phyloP scores from a whole-genome alignment of 768 basidiomycete genomes.

The Russula lepida region DNA sequence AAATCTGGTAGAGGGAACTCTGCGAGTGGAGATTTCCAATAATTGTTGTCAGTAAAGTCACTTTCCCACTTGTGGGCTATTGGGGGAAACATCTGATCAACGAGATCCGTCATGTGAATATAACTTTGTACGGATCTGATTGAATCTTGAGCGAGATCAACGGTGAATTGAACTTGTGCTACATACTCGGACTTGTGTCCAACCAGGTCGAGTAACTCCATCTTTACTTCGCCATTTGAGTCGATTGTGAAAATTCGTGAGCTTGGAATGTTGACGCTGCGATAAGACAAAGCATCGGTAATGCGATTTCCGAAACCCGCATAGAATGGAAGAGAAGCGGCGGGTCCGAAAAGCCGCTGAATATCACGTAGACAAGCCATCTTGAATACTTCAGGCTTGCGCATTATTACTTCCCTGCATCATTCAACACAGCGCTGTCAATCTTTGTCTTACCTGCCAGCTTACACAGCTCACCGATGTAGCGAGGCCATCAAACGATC shows the following conservation, averaged over 20 bases:
- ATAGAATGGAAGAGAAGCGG: conserved; percentile 74
- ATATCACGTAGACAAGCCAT: conserved; percentile 98
- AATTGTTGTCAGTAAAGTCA: conserved; percentile 96
- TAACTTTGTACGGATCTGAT: conserved; percentile 45
- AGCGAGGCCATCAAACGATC: conserved; percentile 90
- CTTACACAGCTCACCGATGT: conserved; percentile 56
- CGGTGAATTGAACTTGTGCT: not conserved
- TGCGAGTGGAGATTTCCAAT: conserved; percentile 78
- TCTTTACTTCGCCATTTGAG: conserved; percentile 88
- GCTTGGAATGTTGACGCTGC: conserved; percentile 90
- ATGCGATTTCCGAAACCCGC: conserved; percentile 98
- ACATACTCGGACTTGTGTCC: conserved; percentile 94
- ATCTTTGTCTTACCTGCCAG: conserved; percentile 21
- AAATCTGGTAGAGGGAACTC: conserved; percentile 75
- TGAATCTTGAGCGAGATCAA: not conserved
- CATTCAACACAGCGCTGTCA: not conserved
- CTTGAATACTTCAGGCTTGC: conserved; percentile 99
- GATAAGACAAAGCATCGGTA: conserved; percentile 96
- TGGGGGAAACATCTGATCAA: conserved; percentile 98
- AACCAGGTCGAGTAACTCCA: conserved; percentile 91
- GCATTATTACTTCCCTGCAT: conserved; percentile 91
- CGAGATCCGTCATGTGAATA: conserved; percentile 98
- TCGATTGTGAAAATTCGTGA: conserved; percentile 97
- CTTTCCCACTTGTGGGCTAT: conserved; percentile 82
- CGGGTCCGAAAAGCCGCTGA: conserved; percentile 76